Base-by-base conservation (phyloP, 2,329 filamentous ascomycete species). In the Trichoderma simmonsii region DNA sequence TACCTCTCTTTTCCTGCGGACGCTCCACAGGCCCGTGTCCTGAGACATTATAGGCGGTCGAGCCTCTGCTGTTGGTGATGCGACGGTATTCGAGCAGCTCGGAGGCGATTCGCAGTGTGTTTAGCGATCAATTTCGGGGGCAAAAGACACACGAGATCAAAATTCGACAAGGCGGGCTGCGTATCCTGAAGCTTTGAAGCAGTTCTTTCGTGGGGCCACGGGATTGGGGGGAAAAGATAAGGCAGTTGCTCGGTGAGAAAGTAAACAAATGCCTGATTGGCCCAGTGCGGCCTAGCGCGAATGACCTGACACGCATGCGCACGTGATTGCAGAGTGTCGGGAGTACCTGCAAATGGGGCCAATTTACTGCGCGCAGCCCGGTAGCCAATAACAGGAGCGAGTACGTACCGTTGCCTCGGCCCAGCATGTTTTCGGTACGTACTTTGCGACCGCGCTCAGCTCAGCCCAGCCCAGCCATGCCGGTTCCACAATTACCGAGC, bases 1-100 rank as follows among this genome's bases (percentile, higher is more conserved):
- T 86, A 97, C 94, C 88, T 98, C 95, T 87, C 95, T 90, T 77
- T 93, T 92, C 79, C 95, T 92, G 83, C 94, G 94, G 81, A 97
- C 93, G 79, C 94, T 97, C 88, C 95, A 98, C 80, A 96, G 86
- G 79, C 92, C 93, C 73, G 90, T 90, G 79, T 97, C 93, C 84
- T 96, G 93, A 84, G 93, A 93, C 94, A 97, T 97, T 79, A 71
- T 73, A 26, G n/a, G 54, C n/a, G 34, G n/a, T 30, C 18, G 26
- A 32, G 26, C 36, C 57, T 14, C 11, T 34, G 24, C 39, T 54
- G 26, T 21, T 36, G n/a, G 28, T 28, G 28, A 14, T 64, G 68
- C 68, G 68, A 48, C 48, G 21, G 28, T 21, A 51, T 60, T 28
- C 28, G 11, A 26, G 9, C 14, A 30, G 28, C 51, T 30, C 11